These are phyloP conservation scores for Digitaria exilis DNA, from an alignment of 202 grass and related monocot genomes.

Conservation along the genomic window DNA sequence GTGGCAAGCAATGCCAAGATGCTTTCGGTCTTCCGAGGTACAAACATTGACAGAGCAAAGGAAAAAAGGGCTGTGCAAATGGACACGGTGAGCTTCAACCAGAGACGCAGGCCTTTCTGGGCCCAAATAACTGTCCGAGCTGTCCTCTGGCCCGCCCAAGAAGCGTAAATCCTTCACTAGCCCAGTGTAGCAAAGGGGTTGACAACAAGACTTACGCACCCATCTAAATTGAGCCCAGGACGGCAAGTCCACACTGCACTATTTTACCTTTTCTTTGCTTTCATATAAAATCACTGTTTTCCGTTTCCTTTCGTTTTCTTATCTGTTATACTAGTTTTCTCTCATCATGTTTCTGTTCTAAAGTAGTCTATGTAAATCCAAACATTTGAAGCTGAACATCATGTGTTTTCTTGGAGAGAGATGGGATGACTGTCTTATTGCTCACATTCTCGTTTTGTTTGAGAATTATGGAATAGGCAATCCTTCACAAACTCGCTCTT, in stretches of 20 bases:
- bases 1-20: constrained; percentile 17
- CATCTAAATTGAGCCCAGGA: neutral
- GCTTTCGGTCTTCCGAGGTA: neutral
- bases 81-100: neutral
- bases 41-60: neutral
- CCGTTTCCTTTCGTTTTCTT: too few relatives aligned
- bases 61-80: neutral
- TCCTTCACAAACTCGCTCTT: too few relatives aligned
- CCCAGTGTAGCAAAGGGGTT: neutral
- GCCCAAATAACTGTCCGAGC: neutral
- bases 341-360: too few relatives aligned
- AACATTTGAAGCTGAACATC: too few relatives aligned
- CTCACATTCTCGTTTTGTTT: too few relatives aligned
- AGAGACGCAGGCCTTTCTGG: neutral
- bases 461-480: too few relatives aligned
- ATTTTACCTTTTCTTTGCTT: neutral
- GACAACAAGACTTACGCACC: neutral
- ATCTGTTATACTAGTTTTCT: too few relatives aligned
- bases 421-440: too few relatives aligned
- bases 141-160: neutral
- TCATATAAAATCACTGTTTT: too few relatives aligned
- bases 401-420: too few relatives aligned
- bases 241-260: neutral
- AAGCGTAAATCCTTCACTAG: neutral
- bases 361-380: too few relatives aligned